Percentiles rank a stretch among this genome's conserved stretches.
Evolutionary conservation across 345 rosid genomes (phyloP).

Genomic region (Acer saccharum): DNA sequence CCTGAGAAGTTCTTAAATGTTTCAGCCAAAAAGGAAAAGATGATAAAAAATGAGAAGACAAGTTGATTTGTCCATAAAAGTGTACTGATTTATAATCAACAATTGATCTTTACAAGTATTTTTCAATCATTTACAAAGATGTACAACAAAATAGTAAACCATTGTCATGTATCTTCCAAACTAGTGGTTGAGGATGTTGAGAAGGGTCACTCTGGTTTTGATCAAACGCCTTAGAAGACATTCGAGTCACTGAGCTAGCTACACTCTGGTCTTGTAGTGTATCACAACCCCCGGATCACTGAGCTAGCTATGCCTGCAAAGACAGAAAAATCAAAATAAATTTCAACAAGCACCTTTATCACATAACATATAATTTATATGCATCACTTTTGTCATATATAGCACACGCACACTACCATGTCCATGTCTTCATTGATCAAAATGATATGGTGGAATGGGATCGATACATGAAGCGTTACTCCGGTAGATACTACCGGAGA

Average conservation of each 20-base stretch:
- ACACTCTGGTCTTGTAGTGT: too few relatives aligned
- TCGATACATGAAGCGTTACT: too few relatives aligned
- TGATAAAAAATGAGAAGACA: background rate
- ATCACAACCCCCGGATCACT: too few relatives aligned
- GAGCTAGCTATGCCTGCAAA: too few relatives aligned
- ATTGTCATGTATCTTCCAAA: background rate
- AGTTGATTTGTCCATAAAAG: background rate
- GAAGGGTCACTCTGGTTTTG: conserved; percentile 25
- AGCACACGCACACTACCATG: too few relatives aligned
- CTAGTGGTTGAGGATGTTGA: conserved; percentile 34
- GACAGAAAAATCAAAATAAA: too few relatives aligned
- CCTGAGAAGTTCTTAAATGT: background rate
- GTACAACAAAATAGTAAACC: conserved; percentile 1
- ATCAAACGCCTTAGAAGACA: conserved; percentile 25
- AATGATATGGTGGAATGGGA: too few relatives aligned
- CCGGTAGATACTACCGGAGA: too few relatives aligned
- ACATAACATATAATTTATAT: too few relatives aligned
- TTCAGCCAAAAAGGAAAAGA: background rate
- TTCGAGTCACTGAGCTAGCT: background rate
- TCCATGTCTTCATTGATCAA: too few relatives aligned
- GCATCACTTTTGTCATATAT: too few relatives aligned
- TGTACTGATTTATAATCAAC: background rate
- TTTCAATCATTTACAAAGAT: conserved; percentile 7
- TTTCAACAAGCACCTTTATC: too few relatives aligned
- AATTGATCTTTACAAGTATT: background rate